These are phyloP conservation scores for Scolecobasidium constrictum DNA, from an alignment of 2,329 filamentous ascomycete species.

Conservation along the genomic window DNA sequence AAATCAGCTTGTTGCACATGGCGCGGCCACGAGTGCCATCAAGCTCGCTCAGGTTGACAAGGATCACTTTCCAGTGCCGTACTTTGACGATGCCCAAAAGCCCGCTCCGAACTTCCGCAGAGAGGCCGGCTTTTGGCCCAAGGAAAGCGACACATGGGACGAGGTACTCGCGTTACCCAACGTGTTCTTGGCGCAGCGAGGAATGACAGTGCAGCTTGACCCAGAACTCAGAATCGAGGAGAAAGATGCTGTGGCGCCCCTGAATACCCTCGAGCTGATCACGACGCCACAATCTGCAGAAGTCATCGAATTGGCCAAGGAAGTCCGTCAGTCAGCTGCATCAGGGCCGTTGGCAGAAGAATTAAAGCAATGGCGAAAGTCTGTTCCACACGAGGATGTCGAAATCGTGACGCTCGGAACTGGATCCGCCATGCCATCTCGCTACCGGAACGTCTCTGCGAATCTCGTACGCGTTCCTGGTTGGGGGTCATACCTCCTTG, in stretches of 20 bases:
- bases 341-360: constrained; percentile 25
- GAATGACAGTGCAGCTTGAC: constrained; percentile 23
- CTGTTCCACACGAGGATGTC: constrained; percentile 61
- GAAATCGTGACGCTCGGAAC: constrained; percentile 86
- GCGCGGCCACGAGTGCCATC: constrained; percentile 54
- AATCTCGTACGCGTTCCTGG: constrained; percentile 78
- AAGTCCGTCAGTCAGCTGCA: neutral
- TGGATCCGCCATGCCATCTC: constrained; percentile 79
- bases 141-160: constrained; percentile 8
- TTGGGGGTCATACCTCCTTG: constrained; percentile 79
- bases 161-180: constrained; percentile 14
- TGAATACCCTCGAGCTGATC: constrained; percentile 31
- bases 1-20: constrained; percentile 63
- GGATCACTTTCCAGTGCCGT: constrained; percentile 59
- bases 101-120: constrained; percentile 21
- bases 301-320: constrained; percentile 43
- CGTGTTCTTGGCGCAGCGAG: constrained; percentile 25
- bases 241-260: constrained; percentile 35
- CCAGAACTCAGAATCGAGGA: constrained; percentile 32
- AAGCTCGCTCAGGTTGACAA: constrained; percentile 63
- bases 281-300: constrained; percentile 27
- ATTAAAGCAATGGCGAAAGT: constrained; percentile 46
- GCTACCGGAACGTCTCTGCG: constrained; percentile 89
- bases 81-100: constrained; percentile 46
- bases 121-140: constrained; percentile 9